Base-by-base conservation (phyloP, 495 filamentous ascomycete species). In the Annulohypoxylon stygium region DNA sequence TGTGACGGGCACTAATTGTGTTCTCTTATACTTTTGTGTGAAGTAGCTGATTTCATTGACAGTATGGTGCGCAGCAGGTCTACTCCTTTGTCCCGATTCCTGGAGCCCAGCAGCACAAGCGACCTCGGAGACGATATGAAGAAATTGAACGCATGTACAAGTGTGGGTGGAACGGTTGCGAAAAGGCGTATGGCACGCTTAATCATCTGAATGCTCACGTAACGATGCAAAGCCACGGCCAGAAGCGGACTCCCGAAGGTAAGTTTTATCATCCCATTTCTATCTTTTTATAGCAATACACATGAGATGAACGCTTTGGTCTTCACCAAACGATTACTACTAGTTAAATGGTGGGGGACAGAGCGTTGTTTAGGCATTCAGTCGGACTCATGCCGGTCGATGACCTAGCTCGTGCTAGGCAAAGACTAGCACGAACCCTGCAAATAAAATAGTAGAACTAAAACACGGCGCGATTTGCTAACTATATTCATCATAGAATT, bases 131-230 rank as follows among this genome's bases (percentile, higher is more conserved):
- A 71, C 89, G 96, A 36, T 99, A 97, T 76, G 96, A 99, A 83
- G 96, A 99, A 80, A 99, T 99, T 78, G 96, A 99, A 85, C 91
- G 96, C 67, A 99, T 99, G 96, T 99, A 99, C 84, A 98, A 97
- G 82, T 99, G 96, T 82, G 96, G 96, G 9, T 98, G 94, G 93
- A 93, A 97, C 69, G 95, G 95, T 4, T 99, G 96, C 79, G 96
- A 98, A 78, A 98, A 98, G 82, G 95, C 95, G 11, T 98, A 98
- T 76, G 95, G 95, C 64, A 98, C 95, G 25, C 83, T 98, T 64
- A 98, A 98, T 79, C 95, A 98, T 79, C 80, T 98, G 75, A 98
- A 98, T 75, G 95, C 95, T 34, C 95, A 98, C 76, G 95, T 98
- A 57, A 98, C 95, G 18, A 98, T 98, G 95, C 95, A 98, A 78